Evolutionary conservation across 257 asterid species (phyloP).

Genomic region (Penstemon eatonii): DNA sequence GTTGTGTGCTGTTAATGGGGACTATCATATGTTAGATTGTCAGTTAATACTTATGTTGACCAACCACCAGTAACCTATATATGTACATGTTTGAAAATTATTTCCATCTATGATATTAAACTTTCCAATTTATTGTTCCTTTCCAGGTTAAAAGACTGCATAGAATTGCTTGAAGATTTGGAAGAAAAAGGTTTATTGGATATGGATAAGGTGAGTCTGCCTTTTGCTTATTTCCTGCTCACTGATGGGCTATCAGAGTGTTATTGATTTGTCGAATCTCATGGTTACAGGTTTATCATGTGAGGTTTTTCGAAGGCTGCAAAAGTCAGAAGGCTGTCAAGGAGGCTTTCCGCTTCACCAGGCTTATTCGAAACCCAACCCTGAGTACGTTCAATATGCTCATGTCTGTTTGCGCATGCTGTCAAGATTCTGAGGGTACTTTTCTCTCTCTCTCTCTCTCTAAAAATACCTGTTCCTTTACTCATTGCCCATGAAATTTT

Average conservation of each 20-base stretch:
- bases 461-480: slow-evolving; percentile 4
- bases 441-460: slow-evolving; percentile 23
- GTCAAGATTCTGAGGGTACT: slow-evolving; percentile 82
- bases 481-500: slow-evolving; percentile 15
- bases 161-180: slow-evolving; percentile 83
- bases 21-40: slow-evolving; percentile 11
- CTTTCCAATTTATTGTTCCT: slow-evolving; percentile 22
- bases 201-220: slow-evolving; percentile 69
- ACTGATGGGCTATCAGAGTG: slow-evolving; percentile 22
- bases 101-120: slow-evolving; percentile 24
- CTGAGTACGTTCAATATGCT: slow-evolving; percentile 96
- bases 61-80: slow-evolving; percentile 4
- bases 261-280: slow-evolving; percentile 26
- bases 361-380: slow-evolving; percentile 81
- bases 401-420: slow-evolving; percentile 88
- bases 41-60: slow-evolving; percentile 8
- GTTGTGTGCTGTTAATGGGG: neutral
- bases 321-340: slow-evolving; percentile 76
- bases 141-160: slow-evolving; percentile 76
- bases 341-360: slow-evolving; percentile 79
- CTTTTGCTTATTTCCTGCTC: slow-evolving; percentile 23
- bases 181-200: slow-evolving; percentile 70
- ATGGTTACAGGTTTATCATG: slow-evolving; percentile 76
- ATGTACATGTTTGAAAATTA: slow-evolving; percentile 9
- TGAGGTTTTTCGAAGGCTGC: slow-evolving; percentile 74